Percentiles rank a stretch among this genome's conserved stretches.
Conservation (phyloP, 2,329 filamentous ascomycete genomes). For the Cytospora piceae region DNA sequence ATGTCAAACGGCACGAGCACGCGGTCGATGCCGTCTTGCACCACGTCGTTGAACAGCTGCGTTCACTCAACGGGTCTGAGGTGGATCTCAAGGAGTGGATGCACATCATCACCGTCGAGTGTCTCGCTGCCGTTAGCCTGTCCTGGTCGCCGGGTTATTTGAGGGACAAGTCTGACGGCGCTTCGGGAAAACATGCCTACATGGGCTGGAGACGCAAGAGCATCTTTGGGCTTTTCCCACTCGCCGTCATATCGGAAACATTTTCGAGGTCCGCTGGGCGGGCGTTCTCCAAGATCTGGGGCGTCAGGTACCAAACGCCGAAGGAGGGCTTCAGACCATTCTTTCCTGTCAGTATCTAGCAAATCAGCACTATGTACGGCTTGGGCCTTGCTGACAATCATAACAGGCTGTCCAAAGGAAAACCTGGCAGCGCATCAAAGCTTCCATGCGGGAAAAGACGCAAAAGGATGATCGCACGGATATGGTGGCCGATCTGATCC, state of each 20-base stretch:
- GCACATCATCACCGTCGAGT: conserved; percentile 59
- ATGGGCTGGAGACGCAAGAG: conserved; percentile 56
- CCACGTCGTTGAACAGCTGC: conserved; percentile 42
- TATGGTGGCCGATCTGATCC: conserved; percentile 51
- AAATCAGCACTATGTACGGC: background rate
- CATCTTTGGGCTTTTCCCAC: conserved; percentile 55
- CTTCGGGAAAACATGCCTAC: conserved; percentile 53
- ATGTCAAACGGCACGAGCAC: conserved; percentile 46
- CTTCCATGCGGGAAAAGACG: conserved; percentile 27
- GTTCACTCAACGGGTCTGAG: conserved; percentile 42
- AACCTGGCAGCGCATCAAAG: conserved; percentile 34
- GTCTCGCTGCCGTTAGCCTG: conserved; percentile 52
- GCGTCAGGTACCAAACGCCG: conserved; percentile 49
- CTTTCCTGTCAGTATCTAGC: conserved; percentile 48
- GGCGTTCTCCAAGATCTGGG: conserved; percentile 49
- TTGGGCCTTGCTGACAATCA: background rate
- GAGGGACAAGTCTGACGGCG: conserved; percentile 48
- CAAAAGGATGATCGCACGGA: conserved; percentile 43
- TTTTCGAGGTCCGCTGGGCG: conserved; percentile 43
- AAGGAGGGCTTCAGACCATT: conserved; percentile 49
- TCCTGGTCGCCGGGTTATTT: conserved; percentile 57
- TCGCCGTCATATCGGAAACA: conserved; percentile 44
- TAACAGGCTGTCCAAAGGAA: conserved; percentile 38
- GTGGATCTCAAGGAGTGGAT: conserved; percentile 59
- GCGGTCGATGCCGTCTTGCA: conserved; percentile 48